Evolutionary conservation across 2,329 filamentous ascomycete species (phyloP).

Genomic region (Sphaerulina populicola): DNA sequence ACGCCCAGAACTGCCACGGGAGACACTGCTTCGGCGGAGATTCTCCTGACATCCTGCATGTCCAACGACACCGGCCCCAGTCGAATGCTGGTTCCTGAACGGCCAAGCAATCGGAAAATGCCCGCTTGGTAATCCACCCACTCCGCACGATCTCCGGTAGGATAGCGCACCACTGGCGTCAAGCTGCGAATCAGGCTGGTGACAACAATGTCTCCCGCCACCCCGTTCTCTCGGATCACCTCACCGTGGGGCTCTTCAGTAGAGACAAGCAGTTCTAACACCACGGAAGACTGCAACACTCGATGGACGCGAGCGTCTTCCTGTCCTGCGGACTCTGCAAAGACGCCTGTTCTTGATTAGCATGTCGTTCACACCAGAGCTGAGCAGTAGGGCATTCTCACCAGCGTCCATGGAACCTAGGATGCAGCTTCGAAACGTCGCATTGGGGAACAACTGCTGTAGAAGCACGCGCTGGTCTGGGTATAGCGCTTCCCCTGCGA

Average conservation of each 20-base stretch:
- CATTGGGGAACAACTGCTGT: conserved; percentile 2
- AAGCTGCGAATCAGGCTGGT: not conserved
- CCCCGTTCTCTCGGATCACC: not conserved
- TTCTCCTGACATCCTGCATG: not conserved
- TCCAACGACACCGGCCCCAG: conserved; percentile 2
- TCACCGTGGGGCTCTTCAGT: not conserved
- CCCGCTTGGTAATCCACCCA: not conserved
- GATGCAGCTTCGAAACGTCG: not conserved
- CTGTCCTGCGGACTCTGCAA: not conserved
- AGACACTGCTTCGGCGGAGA: conserved; percentile 12
- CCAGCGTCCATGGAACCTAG: conserved; percentile 3
- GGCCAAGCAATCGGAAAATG: conserved; percentile 4
- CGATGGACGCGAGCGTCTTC: conserved; percentile 3
- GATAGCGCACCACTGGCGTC: conserved; percentile 1
- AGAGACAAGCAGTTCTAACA: not conserved
- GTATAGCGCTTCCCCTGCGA: conserved; percentile 3
- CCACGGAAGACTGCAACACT: conserved; percentile 1
- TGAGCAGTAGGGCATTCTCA: not conserved
- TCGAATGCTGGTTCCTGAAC: not conserved
- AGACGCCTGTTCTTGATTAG: not conserved
- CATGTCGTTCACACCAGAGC: not conserved
- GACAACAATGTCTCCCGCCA: not conserved
- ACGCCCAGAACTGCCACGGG: not conserved
- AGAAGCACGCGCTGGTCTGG: not conserved
- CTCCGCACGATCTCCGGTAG: not conserved